These are phyloP conservation scores for Scolecobasidium constrictum DNA, from an alignment of 2,329 filamentous ascomycete species.

Conservation along the genomic window DNA sequence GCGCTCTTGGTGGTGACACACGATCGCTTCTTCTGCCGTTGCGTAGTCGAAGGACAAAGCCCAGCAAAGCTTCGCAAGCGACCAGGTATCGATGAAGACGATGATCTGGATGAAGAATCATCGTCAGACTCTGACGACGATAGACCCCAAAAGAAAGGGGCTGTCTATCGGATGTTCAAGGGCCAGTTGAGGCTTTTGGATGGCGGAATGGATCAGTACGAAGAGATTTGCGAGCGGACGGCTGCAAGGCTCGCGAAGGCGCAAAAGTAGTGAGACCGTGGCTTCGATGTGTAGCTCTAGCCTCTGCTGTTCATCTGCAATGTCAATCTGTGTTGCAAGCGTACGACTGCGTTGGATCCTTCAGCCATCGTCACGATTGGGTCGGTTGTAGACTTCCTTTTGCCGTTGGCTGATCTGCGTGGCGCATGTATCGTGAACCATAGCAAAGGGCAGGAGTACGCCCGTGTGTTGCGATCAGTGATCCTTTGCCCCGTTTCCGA, in stretches of 20 bases:
- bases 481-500: no score
- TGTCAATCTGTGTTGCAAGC: no score
- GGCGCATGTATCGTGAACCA: no score
- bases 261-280: neutral
- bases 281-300: no score
- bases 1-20: conserved; percentile 70
- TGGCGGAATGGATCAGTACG: conserved; percentile 28
- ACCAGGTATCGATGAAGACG: conserved; percentile 23
- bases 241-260: conserved; percentile 17
- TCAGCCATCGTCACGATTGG: no score
- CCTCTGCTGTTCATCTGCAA: no score
- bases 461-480: no score
- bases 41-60: conserved; percentile 54
- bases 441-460: no score
- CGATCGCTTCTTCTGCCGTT: conserved; percentile 70
- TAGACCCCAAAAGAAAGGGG: conserved; percentile 24
- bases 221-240: conserved; percentile 22
- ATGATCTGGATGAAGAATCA: conserved; percentile 32
- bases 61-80: conserved; percentile 22
- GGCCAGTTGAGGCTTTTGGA: conserved; percentile 24
- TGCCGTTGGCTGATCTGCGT: no score
- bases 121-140: conserved; percentile 36
- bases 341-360: no score
- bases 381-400: no score
- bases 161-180: conserved; percentile 23